A percentile compares a stretch with the other conserved stretches of the same genome.
Conservation (phyloP, 2,329 filamentous ascomycete genomes). For the Xylaria arbuscula region DNA sequence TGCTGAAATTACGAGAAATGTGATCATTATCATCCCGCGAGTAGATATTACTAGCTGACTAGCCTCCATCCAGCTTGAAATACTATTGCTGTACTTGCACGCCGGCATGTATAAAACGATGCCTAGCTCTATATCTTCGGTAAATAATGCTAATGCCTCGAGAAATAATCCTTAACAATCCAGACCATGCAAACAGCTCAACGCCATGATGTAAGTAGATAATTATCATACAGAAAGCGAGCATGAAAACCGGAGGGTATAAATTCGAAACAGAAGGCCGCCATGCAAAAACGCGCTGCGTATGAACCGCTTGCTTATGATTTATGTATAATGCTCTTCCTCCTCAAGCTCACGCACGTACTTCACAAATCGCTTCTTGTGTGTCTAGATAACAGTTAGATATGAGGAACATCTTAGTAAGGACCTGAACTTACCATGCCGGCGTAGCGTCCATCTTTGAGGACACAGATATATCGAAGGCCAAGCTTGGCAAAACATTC, state of each 20-base stretch:
- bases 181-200: slow-evolving; percentile 24
- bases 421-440: slow-evolving; percentile 75
- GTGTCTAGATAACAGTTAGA: slow-evolving; percentile 64
- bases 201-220: slow-evolving; percentile 30
- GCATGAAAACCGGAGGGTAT: slow-evolving; percentile 15
- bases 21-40: not conserved
- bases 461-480: slow-evolving; percentile 89
- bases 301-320: slow-evolving; percentile 31
- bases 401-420: slow-evolving; percentile 28
- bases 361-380: slow-evolving; percentile 97
- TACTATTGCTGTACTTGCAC: too few species aligned
- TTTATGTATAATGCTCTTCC: slow-evolving; percentile 46
- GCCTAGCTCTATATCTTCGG: not conserved
- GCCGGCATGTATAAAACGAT: not conserved
- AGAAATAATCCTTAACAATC: not conserved
- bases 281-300: not conserved
- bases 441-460: slow-evolving; percentile 84
- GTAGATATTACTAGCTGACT: not conserved
- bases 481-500: slow-evolving; percentile 97
- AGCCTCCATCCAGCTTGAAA: not conserved
- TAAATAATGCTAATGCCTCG: slow-evolving; percentile 6
- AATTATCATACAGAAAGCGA: slow-evolving; percentile 13
- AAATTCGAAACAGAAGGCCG: slow-evolving; percentile 2
- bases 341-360: slow-evolving; percentile 88
- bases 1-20: not conserved